phyloP scores from a whole-genome alignment of 2,329 filamentous ascomycete species.

The Rhytidhysteron rufulum region DNA sequence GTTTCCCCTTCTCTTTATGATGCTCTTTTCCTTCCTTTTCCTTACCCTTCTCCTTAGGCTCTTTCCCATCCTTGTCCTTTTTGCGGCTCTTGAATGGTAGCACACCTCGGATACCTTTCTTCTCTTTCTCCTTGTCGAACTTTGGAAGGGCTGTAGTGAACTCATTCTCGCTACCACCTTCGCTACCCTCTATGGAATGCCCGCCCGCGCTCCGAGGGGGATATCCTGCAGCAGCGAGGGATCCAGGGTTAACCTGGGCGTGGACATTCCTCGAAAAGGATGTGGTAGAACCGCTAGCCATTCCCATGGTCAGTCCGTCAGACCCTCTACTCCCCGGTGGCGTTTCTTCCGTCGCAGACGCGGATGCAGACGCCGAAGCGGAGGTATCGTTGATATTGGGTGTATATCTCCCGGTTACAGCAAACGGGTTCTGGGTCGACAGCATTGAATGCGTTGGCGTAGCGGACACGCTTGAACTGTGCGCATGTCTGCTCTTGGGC shows the following conservation, averaged over 20 bases:
- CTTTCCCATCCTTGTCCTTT: constrained; percentile 36
- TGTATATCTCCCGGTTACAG: constrained; percentile 13
- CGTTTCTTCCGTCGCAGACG: constrained; percentile 31
- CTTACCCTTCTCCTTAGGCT: constrained; percentile 36
- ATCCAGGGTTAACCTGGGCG: constrained; percentile 21
- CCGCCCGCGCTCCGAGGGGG: constrained; percentile 24
- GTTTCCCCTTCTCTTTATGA: constrained; percentile 29
- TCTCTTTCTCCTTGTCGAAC: constrained; percentile 24
- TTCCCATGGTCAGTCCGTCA: constrained; percentile 33
- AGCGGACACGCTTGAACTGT: constrained; percentile 27
- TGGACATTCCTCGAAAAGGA: constrained; percentile 22
- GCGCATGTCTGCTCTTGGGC: constrained; percentile 24
- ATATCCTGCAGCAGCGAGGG: constrained; percentile 13
- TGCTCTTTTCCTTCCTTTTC: no score
- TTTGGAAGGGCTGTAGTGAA: constrained; percentile 34
- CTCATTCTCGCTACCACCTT: constrained; percentile 36
- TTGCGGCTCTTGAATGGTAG: constrained; percentile 8
- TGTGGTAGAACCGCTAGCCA: constrained; percentile 2
- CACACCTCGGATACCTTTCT: constrained; percentile 1
- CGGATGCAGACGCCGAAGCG: constrained; percentile 26
- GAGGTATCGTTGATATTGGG: constrained; percentile 23
- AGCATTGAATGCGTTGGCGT: constrained; percentile 25
- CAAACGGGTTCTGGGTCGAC: constrained; percentile 24
- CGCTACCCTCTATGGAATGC: constrained; percentile 29
- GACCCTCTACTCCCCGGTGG: constrained; percentile 29